Evolutionary conservation across 371 early-diverging fungal genomes (phyloP), one percentile per base, ranked within the genome.

Genomic region (Mucor lusitanicus): DNA sequence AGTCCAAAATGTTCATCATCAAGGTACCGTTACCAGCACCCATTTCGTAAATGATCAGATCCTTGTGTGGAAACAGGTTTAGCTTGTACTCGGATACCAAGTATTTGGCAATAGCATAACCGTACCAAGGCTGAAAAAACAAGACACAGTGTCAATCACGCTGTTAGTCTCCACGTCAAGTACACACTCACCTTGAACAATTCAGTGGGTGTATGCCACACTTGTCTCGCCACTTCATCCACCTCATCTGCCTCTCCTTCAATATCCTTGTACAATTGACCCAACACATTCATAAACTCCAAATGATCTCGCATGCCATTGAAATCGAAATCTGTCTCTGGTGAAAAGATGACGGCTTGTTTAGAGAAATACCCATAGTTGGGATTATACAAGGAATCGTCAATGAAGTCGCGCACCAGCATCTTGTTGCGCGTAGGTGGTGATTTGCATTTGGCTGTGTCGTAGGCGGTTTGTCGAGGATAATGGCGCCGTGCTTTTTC

Each of bases 131-230:
- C 87, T 88, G 69, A n/a, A 12, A 55, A 25, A n/a, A n/a, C n/a
- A n/a, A n/a, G n/a, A n/a, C n/a, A n/a, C 32, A 33, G 6, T n/a
- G 55, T 23, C n/a, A 28, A 6, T 30, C 28, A 6, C 1, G 7
- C 1, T 33, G 33, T 4, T 8, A 33, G 4, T 3, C 8, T 1
- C 8, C 7, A 1, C 30, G 30, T 33, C 4, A 4, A 33, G 4
- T 4, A 6, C 11, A 6, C 12, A 12, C 23, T 53, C 83, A 92
- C 93, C 85, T 93, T 95, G 77, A 99, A 95, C 28, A 98, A 76
- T 75, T 98, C 98, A 0, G 97, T 95, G 5, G 98, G 96, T 4
- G 99, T 98, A 76, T 98, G 97, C 97, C 99, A 97, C 25, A 97
- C 90, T 78, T 97, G 98, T 68, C 93, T 79, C 0, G 94, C 83